Conservation (phyloP, 164 flowering plant species). For the Aristolochia contorta region DNA sequence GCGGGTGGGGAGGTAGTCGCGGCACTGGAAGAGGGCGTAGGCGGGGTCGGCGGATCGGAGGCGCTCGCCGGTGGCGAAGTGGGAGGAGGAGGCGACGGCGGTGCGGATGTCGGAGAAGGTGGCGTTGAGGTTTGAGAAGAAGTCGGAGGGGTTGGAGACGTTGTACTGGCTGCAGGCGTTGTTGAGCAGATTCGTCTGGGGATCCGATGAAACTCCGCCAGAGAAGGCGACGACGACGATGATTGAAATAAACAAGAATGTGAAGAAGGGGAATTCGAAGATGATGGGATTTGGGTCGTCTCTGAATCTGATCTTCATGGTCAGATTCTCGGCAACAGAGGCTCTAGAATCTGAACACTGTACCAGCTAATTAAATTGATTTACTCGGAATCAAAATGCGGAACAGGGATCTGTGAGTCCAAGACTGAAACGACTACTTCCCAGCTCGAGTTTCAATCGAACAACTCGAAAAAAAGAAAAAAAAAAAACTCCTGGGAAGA, state of each 20-base stretch:
- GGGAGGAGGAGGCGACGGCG: constrained; percentile 2
- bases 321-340: too few relatives aligned
- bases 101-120: constrained; percentile 9
- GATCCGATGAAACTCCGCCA: constrained; percentile 2
- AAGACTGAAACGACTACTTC: too few relatives aligned
- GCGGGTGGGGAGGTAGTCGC: constrained; percentile 26
- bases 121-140: constrained; percentile 9
- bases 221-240: not conserved
- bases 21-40: constrained; percentile 40
- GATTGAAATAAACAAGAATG: not conserved
- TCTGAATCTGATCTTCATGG: too few relatives aligned
- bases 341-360: too few relatives aligned
- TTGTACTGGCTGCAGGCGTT: constrained; percentile 19
- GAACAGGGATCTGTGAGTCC: too few relatives aligned
- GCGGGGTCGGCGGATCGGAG: constrained; percentile 23
- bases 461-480: too few relatives aligned
- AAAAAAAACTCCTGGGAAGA: too few relatives aligned
- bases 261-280: not conserved
- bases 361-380: too few relatives aligned
- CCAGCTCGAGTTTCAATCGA: too few relatives aligned
- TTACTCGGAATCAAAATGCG: too few relatives aligned
- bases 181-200: constrained; percentile 14
- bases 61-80: constrained; percentile 29
- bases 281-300: not conserved
- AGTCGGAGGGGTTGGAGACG: constrained; percentile 6